Evolutionary conservation across 257 asterid genomes (phyloP).

Genomic region (Scutellaria galericulata): DNA sequence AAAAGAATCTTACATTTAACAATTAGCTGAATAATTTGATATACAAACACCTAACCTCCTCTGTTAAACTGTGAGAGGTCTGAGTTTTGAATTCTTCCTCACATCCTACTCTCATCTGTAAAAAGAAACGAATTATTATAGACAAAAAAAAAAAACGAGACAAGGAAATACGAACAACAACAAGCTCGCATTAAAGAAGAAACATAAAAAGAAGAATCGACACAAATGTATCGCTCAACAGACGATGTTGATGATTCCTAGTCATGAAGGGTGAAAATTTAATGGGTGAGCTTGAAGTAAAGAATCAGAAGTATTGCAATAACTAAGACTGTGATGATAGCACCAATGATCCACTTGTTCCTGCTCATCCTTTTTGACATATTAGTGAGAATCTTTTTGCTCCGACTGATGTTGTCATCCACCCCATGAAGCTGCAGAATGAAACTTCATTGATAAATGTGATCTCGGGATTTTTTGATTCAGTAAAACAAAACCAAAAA

Average conservation of each 20-base stretch:
- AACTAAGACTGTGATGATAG: constrained; percentile 53
- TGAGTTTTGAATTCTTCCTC: too few relatives aligned
- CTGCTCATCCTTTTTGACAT: constrained; percentile 86
- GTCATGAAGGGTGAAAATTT: constrained; percentile 23
- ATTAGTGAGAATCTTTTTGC: constrained; percentile 70
- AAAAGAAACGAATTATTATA: too few relatives aligned
- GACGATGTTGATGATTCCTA: neutral
- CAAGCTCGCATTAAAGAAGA: neutral
- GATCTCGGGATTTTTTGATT: neutral
- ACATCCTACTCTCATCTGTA: too few relatives aligned
- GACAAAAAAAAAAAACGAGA: neutral
- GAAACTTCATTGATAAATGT: neutral
- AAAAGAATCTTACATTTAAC: neutral
- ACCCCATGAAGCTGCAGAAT: constrained; percentile 75
- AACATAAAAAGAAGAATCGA: neutral
- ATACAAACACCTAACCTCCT: neutral
- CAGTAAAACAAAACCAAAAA: neutral
- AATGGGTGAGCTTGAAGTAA: constrained; percentile 69
- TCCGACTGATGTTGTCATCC: constrained; percentile 72
- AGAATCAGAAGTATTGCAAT: constrained; percentile 64
- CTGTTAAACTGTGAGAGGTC: too few relatives aligned
- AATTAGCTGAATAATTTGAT: neutral
- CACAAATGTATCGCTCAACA: too few relatives aligned
- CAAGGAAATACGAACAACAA: neutral
- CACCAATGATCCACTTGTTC: constrained; percentile 72